Base-by-base conservation (phyloP, 352 stramenopile genomes). In the Phytophthora fragariae region DNA sequence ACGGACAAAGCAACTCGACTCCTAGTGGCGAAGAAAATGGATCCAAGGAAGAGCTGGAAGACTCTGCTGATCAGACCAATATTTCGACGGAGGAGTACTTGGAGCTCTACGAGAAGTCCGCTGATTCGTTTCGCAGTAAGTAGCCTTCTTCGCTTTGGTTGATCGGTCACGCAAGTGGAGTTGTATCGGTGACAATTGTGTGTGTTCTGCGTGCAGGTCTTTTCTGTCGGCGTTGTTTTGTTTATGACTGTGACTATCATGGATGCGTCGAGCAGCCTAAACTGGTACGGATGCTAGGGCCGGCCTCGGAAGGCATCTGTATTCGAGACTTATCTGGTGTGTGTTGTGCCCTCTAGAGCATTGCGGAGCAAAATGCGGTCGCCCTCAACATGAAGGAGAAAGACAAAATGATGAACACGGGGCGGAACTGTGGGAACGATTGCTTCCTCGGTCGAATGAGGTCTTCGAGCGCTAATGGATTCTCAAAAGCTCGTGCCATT, bases 161-260 rank as follows among this genome's bases (percentile, higher is more conserved):
- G 15, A n/a, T 52, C 8, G 44, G 27, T 19, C 31, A 6, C 37
- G 11, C 37, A 44, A 44, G 12, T 44, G 12, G 10, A 44, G 14
- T 11, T 21, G 24, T 1, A 39, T 29, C 49, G 11, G 8, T 44
- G 8, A 52, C 33, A 24, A 44, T 19, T 11, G 1, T 14, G 35
- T 50, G 19, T 55, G 9, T 21, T 65, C 11, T 65, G 31, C 57
- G 11, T 31, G 17, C 39, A 93, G 85, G 82, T 54, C 76, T 96
- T 33, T 93, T 95, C 39, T 96, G 89, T 66, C 80, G 88, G 29
- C 75, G 84, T n/a, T 96, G 89, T 69, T 94, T 90, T 68, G 80
- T 91, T 12, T 96, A 96, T 58, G 89, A 96, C 70, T 96, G 89
- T 55, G 85, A 96, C 63, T 94, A 95, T 61, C 89, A 96, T 60